Evolutionary conservation across 2,329 filamentous ascomycete species (phyloP).

Genomic region (Pseudonectria buxi): DNA sequence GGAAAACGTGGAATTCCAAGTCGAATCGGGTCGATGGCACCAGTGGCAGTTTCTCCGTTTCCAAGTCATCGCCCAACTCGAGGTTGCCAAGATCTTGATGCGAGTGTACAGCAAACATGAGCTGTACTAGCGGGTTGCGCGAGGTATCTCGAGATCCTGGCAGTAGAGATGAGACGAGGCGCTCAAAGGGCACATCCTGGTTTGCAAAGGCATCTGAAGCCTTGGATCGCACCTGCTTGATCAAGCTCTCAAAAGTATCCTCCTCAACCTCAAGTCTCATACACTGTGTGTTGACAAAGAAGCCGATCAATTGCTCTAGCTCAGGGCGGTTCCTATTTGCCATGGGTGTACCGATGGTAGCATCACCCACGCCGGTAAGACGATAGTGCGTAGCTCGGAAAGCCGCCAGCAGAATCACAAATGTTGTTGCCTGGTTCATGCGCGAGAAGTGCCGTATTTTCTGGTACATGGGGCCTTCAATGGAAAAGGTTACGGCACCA

Average conservation of each 20-base stretch:
- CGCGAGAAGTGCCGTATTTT: conserved; percentile 7
- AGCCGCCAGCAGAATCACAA: conserved; percentile 15
- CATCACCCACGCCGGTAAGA: conserved; percentile 17
- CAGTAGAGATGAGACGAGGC: conserved; percentile 1
- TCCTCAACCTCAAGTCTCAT: conserved; percentile 14
- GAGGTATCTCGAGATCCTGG: conserved; percentile 7
- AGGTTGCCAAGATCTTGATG: conserved; percentile 15
- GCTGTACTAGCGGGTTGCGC: conserved; percentile 12
- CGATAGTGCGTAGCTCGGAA: conserved; percentile 21
- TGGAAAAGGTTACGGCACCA: conserved; percentile 1
- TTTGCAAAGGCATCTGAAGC: conserved; percentile 8
- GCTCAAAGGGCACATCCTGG: conserved; percentile 12
- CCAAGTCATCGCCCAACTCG: conserved; percentile 7
- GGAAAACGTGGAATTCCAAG: conserved; percentile 20
- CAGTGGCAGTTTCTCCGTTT: conserved; percentile 4
- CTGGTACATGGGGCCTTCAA: conserved; percentile 7
- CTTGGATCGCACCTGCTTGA: conserved; percentile 9
- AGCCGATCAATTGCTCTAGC: conserved; percentile 14
- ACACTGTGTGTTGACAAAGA: conserved; percentile 22
- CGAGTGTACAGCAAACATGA: conserved; percentile 15
- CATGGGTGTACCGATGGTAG: conserved; percentile 13
- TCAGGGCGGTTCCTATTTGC: conserved; percentile 14
- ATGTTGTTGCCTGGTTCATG: conserved; percentile 3
- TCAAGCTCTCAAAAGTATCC: conserved; percentile 8
- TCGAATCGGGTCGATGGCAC: conserved; percentile 13